phyloP scores from a whole-genome alignment of 306 rosid species.

The Dryas drummondii region DNA sequence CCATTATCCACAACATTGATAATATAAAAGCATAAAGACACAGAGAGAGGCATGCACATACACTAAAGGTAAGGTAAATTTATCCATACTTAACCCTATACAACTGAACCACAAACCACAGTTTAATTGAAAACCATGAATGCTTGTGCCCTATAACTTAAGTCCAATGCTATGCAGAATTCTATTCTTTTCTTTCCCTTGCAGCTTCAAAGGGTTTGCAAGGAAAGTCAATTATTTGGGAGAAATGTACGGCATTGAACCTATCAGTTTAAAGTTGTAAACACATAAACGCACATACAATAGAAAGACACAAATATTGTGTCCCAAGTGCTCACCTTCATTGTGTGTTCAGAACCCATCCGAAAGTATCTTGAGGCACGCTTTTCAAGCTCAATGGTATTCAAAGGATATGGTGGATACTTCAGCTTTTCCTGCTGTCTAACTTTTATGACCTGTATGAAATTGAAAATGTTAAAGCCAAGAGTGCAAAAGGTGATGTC shows the following conservation, averaged over 20 bases:
- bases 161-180: neutral
- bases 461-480: constrained; percentile 17
- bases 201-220: neutral
- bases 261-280: neutral
- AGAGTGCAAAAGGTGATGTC: constrained; percentile 1
- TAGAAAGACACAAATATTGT: neutral
- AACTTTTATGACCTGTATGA: constrained; percentile 63
- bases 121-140: neutral
- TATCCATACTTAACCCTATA: neutral
- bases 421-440: constrained; percentile 73
- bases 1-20: too few species aligned
- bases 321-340: constrained; percentile 59
- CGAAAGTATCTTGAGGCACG: constrained; percentile 92
- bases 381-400: constrained; percentile 92
- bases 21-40: too few species aligned
- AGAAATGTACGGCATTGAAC: neutral
- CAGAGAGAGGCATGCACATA: too few species aligned
- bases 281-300: neutral
- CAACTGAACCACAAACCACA: neutral
- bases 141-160: neutral
- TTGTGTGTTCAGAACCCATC: constrained; percentile 96
- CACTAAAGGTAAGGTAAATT: too few species aligned
- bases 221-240: neutral
- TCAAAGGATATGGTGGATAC: constrained; percentile 88
- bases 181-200: neutral